These are phyloP conservation scores for Amanita molliuscula DNA, from an alignment of 768 basidiomycete genomes.

Conservation along the genomic window DNA sequence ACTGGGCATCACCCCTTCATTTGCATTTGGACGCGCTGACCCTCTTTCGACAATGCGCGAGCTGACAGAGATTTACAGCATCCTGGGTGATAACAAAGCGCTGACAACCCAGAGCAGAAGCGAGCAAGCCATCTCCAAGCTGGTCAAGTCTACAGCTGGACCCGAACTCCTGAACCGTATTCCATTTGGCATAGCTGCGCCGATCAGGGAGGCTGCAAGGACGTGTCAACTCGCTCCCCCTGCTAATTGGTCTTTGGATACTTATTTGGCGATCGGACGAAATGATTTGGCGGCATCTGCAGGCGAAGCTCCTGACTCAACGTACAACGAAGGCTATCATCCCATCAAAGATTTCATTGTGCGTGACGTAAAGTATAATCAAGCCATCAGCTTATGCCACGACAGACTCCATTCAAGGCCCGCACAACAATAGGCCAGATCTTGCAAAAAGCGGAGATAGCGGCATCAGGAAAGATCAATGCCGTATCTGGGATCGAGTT, in stretches of 20 bases:
- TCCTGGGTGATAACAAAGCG: constrained; percentile 43
- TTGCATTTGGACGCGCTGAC: constrained; percentile 52
- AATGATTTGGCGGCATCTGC: constrained; percentile 64
- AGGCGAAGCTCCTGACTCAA: constrained; percentile 32
- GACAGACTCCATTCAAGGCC: constrained; percentile 38
- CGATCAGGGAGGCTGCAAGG: constrained; percentile 77
- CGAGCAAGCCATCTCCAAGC: constrained; percentile 47
- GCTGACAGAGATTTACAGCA: constrained; percentile 46
- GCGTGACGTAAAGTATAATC: constrained; percentile 12
- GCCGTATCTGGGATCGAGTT: constrained; percentile 64
- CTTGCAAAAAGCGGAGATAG: constrained; percentile 36
- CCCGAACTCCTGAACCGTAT: constrained; percentile 41
- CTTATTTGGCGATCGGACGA: constrained; percentile 62
- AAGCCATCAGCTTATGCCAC: constrained; percentile 4
- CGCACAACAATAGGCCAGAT: constrained; percentile 44
- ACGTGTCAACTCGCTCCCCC: constrained; percentile 76
- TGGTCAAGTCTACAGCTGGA: constrained; percentile 39
- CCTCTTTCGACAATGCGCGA: constrained; percentile 44
- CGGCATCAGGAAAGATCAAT: constrained; percentile 45
- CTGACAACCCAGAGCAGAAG: constrained; percentile 52
- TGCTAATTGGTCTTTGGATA: constrained; percentile 57
- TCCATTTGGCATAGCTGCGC: constrained; percentile 63
- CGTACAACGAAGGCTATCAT: constrained; percentile 44
- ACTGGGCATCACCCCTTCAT: constrained; percentile 43
- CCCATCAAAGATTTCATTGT: constrained; percentile 50